phyloP scores from a whole-genome alignment of 2,329 filamentous ascomycete species.

The Sphaerulina musiva region DNA sequence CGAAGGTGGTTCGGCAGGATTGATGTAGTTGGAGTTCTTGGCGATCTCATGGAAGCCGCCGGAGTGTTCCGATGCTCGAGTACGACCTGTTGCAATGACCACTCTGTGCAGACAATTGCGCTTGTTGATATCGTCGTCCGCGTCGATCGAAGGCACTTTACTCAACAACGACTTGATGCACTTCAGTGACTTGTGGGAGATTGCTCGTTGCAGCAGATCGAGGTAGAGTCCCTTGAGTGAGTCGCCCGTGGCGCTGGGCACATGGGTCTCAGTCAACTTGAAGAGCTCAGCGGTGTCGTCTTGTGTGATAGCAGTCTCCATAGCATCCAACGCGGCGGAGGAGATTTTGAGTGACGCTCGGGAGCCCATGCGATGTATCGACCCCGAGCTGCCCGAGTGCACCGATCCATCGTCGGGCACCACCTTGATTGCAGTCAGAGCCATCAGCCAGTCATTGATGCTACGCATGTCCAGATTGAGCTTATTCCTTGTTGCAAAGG shows the following conservation, averaged over 20 bases:
- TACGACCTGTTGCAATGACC: constrained; percentile 83
- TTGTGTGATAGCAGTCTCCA: constrained; percentile 65
- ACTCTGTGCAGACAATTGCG: constrained; percentile 90
- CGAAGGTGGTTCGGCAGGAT: constrained; percentile 65
- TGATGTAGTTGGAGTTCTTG: constrained; percentile 66
- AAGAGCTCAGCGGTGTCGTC: constrained; percentile 56
- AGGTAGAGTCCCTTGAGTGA: constrained; percentile 63
- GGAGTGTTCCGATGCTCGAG: constrained; percentile 48
- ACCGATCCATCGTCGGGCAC: constrained; percentile 68
- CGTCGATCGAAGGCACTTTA: constrained; percentile 66
- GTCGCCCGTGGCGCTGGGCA: constrained; percentile 36
- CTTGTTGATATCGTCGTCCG: constrained; percentile 86
- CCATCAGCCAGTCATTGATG: constrained; percentile 88
- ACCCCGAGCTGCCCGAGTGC: constrained; percentile 53
- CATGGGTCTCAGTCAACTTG: constrained; percentile 35
- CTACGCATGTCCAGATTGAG: constrained; percentile 54
- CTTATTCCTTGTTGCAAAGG: constrained; percentile 71
- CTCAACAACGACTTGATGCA: constrained; percentile 67
- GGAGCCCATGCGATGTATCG: constrained; percentile 68
- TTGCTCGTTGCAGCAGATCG: constrained; percentile 70
- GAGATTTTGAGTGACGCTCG: constrained; percentile 69
- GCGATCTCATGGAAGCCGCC: constrained; percentile 32
- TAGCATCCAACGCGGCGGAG: constrained; percentile 58
- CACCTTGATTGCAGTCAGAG: constrained; percentile 69
- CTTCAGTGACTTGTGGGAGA: constrained; percentile 60